phyloP scores from a whole-genome alignment of 257 asterid species.

The Solanum pennellii region DNA sequence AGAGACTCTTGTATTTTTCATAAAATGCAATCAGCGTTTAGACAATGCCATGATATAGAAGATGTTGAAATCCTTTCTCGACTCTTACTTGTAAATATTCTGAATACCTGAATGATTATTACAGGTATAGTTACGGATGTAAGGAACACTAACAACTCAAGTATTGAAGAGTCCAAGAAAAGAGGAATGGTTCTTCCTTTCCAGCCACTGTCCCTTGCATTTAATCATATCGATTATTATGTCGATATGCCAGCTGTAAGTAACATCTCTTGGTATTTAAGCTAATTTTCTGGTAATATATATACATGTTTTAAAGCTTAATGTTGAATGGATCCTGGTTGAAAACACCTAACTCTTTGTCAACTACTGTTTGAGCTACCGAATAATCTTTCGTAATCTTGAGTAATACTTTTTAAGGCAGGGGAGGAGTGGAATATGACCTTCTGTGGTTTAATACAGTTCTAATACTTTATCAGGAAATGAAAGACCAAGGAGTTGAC shows the following conservation, averaged over 20 bases:
- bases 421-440: neutral
- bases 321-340: neutral
- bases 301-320: neutral
- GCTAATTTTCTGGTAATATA: neutral
- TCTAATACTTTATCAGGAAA: constrained; percentile 37
- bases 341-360: neutral
- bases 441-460: neutral
- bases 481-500: constrained; percentile 57
- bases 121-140: constrained; percentile 40
- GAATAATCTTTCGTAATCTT: neutral
- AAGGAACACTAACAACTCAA: constrained; percentile 14
- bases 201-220: constrained; percentile 78
- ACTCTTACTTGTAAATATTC: neutral
- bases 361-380: neutral
- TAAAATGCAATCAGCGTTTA: neutral
- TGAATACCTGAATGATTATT: neutral
- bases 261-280: neutral
- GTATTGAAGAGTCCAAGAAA: constrained; percentile 14
- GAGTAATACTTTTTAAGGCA: neutral
- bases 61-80: too few species aligned
- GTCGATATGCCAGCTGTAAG: constrained; percentile 96
- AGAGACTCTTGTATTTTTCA: neutral
- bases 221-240: constrained; percentile 74
- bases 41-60: neutral
- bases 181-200: constrained; percentile 95